phyloP scores from a whole-genome alignment of 495 filamentous ascomycete genomes.

The Lasiosphaeria miniovina region DNA sequence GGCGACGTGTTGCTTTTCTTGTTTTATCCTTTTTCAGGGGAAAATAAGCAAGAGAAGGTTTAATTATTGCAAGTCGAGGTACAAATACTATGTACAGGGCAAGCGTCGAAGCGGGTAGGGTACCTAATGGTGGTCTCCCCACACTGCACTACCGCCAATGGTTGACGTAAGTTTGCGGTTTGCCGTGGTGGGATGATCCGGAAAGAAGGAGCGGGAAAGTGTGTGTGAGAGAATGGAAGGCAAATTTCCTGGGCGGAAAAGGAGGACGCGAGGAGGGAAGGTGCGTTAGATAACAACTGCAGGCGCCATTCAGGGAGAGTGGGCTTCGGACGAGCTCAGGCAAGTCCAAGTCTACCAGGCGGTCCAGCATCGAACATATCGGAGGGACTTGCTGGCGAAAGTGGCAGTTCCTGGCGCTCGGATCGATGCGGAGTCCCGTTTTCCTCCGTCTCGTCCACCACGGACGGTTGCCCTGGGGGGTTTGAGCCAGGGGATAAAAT shows the following conservation, averaged over 20 bases:
- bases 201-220: neutral
- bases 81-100: too few species aligned
- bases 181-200: neutral
- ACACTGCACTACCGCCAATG: neutral
- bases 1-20: neutral
- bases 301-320: neutral
- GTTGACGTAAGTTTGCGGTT: neutral
- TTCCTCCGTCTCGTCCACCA: too few species aligned
- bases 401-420: too few species aligned
- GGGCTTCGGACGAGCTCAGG: neutral
- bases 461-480: too few species aligned
- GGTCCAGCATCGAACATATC: neutral
- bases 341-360: neutral
- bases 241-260: neutral
- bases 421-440: too few species aligned
- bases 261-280: neutral
- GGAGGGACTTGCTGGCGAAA: too few species aligned
- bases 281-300: neutral
- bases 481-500: too few species aligned
- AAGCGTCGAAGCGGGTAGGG: neutral
- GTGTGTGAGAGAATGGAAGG: neutral
- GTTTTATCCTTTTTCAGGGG: neutral
- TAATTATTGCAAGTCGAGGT: too few species aligned
- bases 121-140: neutral
- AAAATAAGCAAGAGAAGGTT: too few species aligned